Conservation (phyloP, 768 basidiomycete species). For the Pulveroboletus sp. region DNA sequence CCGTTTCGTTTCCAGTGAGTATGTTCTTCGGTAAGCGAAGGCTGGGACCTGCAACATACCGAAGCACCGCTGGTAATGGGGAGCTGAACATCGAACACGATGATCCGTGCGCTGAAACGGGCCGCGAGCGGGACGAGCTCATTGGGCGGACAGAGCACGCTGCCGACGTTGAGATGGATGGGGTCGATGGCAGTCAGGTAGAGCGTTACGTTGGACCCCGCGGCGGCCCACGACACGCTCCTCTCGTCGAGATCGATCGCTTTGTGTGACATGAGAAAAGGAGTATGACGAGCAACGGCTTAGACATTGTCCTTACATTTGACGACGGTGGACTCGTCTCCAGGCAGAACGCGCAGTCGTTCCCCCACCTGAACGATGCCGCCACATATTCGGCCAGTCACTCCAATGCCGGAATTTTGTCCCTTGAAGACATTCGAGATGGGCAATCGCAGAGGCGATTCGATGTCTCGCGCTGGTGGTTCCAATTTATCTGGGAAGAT, state of each 20-base stretch:
- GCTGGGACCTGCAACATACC: no score
- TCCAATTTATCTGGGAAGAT: slow-evolving; percentile 64
- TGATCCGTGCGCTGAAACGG: slow-evolving; percentile 79
- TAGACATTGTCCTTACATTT: slow-evolving; percentile 43
- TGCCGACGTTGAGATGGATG: slow-evolving; percentile 81
- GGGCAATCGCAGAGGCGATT: slow-evolving; percentile 76
- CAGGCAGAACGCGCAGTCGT: slow-evolving; percentile 79
- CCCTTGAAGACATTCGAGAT: slow-evolving; percentile 95
- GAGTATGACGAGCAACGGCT: neutral
- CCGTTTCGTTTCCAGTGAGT: neutral
- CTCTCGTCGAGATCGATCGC: slow-evolving; percentile 84
- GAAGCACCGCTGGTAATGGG: slow-evolving; percentile 87
- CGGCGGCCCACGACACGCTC: slow-evolving; percentile 78
- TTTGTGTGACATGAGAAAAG: slow-evolving; percentile 28
- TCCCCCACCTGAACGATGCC: slow-evolving; percentile 94
- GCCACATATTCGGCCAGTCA: slow-evolving; percentile 79
- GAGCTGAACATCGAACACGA: slow-evolving; percentile 88
- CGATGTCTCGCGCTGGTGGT: slow-evolving; percentile 75
- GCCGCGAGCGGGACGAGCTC: slow-evolving; percentile 73
- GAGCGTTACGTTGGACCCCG: slow-evolving; percentile 86
- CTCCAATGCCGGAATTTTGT: slow-evolving; percentile 69
- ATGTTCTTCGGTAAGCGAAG: no score
- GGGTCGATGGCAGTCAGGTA: slow-evolving; percentile 82
- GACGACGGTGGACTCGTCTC: slow-evolving; percentile 84
- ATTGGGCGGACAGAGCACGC: slow-evolving; percentile 75